These are phyloP conservation scores for Lentinula boryana DNA, from an alignment of 768 basidiomycete genomes.

Conservation along the genomic window DNA sequence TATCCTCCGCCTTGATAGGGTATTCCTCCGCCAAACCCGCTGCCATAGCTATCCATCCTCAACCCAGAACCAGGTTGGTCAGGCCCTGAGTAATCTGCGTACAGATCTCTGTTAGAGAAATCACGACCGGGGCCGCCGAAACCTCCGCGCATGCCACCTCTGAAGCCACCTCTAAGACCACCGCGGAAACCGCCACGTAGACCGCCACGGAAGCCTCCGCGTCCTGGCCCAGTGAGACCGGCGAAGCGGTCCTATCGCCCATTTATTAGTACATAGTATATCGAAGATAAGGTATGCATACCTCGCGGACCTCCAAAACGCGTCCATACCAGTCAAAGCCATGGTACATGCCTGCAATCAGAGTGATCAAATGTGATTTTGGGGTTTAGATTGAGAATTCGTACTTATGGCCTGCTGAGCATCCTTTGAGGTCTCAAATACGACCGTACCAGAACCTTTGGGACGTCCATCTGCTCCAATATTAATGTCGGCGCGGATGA, in stretches of 20 bases:
- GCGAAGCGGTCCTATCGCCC: constrained; percentile 79
- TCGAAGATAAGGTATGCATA: constrained; percentile 22
- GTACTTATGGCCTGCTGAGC: constrained; percentile 87
- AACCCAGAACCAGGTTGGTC: constrained; percentile 54
- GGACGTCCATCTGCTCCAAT: constrained; percentile 89
- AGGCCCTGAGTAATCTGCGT: constrained; percentile 90
- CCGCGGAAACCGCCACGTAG: constrained; percentile 42
- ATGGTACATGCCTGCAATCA: constrained; percentile 78
- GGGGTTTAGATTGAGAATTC: constrained; percentile 20
- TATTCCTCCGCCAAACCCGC: constrained; percentile 19
- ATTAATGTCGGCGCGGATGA: constrained; percentile 94
- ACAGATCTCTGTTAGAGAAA: constrained; percentile 85
- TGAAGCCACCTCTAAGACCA: constrained; percentile 31
- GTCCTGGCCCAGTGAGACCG: constrained; percentile 64
- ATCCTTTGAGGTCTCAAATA: constrained; percentile 88
- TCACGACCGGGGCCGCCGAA: constrained; percentile 52
- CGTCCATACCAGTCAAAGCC: constrained; percentile 98
- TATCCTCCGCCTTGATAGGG: constrained; percentile 23
- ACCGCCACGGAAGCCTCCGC: constrained; percentile 35
- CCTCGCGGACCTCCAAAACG: constrained; percentile 93
- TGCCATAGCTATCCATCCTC: constrained; percentile 32
- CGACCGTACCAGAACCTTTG: constrained; percentile 96
- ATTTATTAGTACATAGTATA: neutral
- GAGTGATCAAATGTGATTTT: constrained; percentile 6
- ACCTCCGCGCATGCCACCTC: constrained; percentile 40